Conservation (phyloP, 495 filamentous ascomycete species). For the Aspergillus ostianus region DNA sequence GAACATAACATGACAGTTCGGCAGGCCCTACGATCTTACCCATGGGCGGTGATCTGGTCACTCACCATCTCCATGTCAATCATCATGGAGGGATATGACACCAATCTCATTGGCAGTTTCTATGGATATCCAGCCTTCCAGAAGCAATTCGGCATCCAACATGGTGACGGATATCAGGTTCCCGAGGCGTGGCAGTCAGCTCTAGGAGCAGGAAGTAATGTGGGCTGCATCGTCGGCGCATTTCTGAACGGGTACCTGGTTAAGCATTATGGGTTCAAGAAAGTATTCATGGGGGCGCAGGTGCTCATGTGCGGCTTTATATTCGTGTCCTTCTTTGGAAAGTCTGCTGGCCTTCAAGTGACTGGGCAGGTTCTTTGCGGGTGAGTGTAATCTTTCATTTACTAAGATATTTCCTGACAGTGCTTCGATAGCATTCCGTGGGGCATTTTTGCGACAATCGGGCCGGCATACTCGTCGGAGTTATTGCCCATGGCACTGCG, state of each 20-base stretch:
- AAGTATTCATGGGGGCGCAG: conserved; percentile 59
- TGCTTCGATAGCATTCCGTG: conserved; percentile 23
- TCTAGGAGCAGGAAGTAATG: conserved; percentile 53
- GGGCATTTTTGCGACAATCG: conserved; percentile 51
- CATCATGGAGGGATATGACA: conserved; percentile 52
- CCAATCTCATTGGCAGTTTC: conserved; percentile 37
- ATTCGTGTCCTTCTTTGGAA: conserved; percentile 65
- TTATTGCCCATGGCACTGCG: conserved; percentile 44
- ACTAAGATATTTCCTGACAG: background rate
- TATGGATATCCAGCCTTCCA: conserved; percentile 49
- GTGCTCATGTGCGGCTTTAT: conserved; percentile 55
- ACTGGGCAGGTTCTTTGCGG: conserved; percentile 65
- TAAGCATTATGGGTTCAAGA: conserved; percentile 44
- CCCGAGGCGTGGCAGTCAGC: conserved; percentile 66
- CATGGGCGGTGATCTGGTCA: conserved; percentile 47
- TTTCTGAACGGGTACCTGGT: conserved; percentile 47
- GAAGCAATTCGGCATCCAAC: conserved; percentile 54
- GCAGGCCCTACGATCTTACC: conserved; percentile 29
- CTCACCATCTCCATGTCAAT: conserved; percentile 43
- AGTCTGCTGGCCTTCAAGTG: conserved; percentile 54
- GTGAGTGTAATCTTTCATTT: conserved; percentile 28
- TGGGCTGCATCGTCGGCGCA: conserved; percentile 27
- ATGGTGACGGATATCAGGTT: conserved; percentile 54
- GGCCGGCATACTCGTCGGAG: conserved; percentile 53
- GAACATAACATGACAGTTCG: conserved; percentile 25